phyloP scores from a whole-genome alignment of 2,329 filamentous ascomycete species.

The Colletotrichum sublineola region DNA sequence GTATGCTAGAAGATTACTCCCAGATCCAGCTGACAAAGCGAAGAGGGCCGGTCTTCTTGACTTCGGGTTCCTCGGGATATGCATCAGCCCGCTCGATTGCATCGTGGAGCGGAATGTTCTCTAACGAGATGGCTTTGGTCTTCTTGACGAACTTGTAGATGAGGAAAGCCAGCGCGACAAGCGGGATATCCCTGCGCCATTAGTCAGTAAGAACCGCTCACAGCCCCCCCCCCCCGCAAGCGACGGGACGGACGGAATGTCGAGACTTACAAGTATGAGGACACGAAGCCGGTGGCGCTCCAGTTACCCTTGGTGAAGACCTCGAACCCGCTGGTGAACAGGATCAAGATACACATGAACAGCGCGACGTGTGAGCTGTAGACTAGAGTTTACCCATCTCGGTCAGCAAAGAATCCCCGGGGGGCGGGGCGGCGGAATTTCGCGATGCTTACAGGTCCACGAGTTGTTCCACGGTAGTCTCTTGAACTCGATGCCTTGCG shows the following conservation, averaged over 20 bases:
- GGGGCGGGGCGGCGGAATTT: no score
- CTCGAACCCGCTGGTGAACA: conserved; percentile 78
- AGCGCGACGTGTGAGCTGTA: conserved; percentile 74
- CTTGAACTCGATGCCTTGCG: conserved; percentile 61
- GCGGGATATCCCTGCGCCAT: conserved; percentile 66
- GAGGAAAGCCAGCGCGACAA: conserved; percentile 68
- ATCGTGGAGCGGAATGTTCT: conserved; percentile 64
- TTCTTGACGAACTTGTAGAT: conserved; percentile 77
- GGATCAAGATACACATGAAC: conserved; percentile 71
- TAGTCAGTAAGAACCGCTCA: conserved; percentile 38
- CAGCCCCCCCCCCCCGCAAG: not conserved
- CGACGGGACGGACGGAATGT: not conserved
- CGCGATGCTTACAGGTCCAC: conserved; percentile 67
- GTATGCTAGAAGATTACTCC: conserved; percentile 45
- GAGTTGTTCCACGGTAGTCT: conserved; percentile 73
- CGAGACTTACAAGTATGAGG: conserved; percentile 73
- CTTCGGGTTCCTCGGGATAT: conserved; percentile 49
- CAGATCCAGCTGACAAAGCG: conserved; percentile 54
- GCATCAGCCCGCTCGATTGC: conserved; percentile 64
- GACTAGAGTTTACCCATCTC: conserved; percentile 51
- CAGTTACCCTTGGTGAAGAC: conserved; percentile 74
- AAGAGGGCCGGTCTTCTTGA: conserved; percentile 47
- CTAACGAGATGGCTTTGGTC: conserved; percentile 66
- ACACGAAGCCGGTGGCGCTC: conserved; percentile 70
- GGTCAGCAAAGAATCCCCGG: conserved; percentile 10